Evolutionary conservation across 306 rosid species (phyloP).

Genomic region (Trifolium fragiferum): DNA sequence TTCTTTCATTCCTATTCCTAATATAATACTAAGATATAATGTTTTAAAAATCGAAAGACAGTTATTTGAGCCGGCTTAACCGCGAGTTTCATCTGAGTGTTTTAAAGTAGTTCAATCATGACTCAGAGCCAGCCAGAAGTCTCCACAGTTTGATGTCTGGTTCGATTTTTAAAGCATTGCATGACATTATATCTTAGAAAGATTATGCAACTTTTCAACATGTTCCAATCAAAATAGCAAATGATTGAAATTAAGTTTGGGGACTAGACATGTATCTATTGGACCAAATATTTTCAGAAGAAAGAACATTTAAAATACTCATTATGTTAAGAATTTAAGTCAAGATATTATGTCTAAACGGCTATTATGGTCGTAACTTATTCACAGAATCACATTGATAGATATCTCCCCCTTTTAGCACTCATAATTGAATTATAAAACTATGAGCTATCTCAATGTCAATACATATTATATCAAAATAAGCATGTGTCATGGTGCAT

Average conservation of each 20-base stretch:
- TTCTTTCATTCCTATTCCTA: slow-evolving; percentile 15
- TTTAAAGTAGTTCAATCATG: background rate
- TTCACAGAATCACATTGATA: too few relatives aligned
- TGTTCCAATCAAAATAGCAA: too few relatives aligned
- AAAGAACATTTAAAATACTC: too few relatives aligned
- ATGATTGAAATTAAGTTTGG: background rate
- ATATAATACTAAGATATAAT: background rate
- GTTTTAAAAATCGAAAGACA: background rate
- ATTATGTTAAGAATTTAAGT: too few relatives aligned
- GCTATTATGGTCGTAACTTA: too few relatives aligned
- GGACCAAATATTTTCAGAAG: background rate
- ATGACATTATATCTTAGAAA: background rate
- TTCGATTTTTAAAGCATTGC: too few relatives aligned
- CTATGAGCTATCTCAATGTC: too few relatives aligned
- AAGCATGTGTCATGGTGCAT: background rate
- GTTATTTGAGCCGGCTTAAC: background rate
- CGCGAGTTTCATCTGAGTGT: background rate
- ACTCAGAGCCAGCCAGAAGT: too few relatives aligned
- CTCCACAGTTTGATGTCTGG: background rate
- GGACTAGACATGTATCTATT: background rate
- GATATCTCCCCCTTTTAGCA: too few relatives aligned
- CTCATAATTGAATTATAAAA: too few relatives aligned
- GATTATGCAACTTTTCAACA: background rate
- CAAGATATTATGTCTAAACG: too few relatives aligned
- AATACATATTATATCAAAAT: too few relatives aligned